These are phyloP conservation scores for Erucastrum elatum DNA, from an alignment of 345 rosid species.

Conservation along the genomic window DNA sequence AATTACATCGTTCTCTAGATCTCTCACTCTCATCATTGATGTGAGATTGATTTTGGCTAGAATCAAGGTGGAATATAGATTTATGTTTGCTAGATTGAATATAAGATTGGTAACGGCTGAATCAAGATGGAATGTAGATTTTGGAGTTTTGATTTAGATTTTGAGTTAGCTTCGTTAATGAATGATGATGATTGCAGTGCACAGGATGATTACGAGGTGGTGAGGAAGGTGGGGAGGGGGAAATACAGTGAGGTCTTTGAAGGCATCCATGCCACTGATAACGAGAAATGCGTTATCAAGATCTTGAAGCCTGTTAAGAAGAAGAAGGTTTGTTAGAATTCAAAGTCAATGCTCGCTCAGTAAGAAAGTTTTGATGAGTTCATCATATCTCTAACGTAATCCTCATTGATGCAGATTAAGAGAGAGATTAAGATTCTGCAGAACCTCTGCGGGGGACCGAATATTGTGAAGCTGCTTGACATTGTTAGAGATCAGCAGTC, in stretches of 20 bases:
- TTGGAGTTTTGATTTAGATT: neutral
- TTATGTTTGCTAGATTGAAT: neutral
- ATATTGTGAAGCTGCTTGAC: conserved; percentile 86
- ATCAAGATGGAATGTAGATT: conserved; percentile 14
- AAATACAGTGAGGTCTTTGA: conserved; percentile 97
- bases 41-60: neutral
- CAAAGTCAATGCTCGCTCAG: no score
- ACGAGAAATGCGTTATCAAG: conserved; percentile 87
- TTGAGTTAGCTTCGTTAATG: conserved; percentile 18
- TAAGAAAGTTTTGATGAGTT: neutral
- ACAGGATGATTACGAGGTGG: conserved; percentile 95
- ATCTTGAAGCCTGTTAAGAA: conserved; percentile 97
- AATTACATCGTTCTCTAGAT: neutral
- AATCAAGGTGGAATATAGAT: conserved; percentile 19
- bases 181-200: conserved; percentile 53
- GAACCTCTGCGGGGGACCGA: conserved; percentile 98
- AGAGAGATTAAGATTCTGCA: conserved; percentile 97
- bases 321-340: conserved; percentile 68
- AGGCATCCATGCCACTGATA: conserved; percentile 78
- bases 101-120: neutral
- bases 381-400: neutral
- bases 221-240: conserved; percentile 93
- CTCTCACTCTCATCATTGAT: neutral
- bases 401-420: conserved; percentile 64
- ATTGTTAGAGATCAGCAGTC: conserved; percentile 98